A percentile compares a stretch with the other conserved stretches of the same genome.
phyloP scores from a whole-genome alignment of 208 protist genomes.

The Crithidia bombi region DNA sequence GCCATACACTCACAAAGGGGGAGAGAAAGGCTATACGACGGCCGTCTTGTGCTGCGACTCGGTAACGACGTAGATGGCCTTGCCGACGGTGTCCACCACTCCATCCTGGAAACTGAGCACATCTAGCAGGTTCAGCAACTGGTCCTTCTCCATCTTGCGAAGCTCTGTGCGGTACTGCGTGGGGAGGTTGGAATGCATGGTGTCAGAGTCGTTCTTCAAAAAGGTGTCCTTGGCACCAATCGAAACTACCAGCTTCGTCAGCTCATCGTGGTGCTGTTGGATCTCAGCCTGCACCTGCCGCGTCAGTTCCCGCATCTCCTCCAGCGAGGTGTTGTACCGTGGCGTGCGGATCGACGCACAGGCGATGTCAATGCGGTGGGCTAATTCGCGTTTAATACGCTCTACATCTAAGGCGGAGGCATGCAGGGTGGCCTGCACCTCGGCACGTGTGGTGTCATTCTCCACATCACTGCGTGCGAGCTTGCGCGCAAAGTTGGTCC shows the following conservation, averaged over 20 bases:
- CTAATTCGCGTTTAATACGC: slow-evolving; percentile 77
- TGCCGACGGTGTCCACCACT: slow-evolving; percentile 78
- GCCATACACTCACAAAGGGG: too few relatives aligned
- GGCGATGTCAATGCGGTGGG: slow-evolving; percentile 70
- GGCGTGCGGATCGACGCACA: slow-evolving; percentile 67
- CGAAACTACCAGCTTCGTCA: slow-evolving; percentile 75
- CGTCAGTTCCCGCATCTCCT: slow-evolving; percentile 66
- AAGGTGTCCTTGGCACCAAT: slow-evolving; percentile 85
- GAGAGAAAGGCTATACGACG: slow-evolving; percentile 61
- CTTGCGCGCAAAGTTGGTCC: slow-evolving; percentile 54
- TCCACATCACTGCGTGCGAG: slow-evolving; percentile 65
- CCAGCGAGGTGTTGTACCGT: slow-evolving; percentile 78
- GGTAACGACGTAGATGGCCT: slow-evolving; percentile 75
- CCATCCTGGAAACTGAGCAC: slow-evolving; percentile 82
- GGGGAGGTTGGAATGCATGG: slow-evolving; percentile 86
- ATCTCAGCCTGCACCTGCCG: slow-evolving; percentile 65
- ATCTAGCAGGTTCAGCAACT: slow-evolving; percentile 80
- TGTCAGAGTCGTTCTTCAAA: slow-evolving; percentile 57
- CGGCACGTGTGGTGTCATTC: slow-evolving; percentile 59
- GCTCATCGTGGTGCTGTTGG: slow-evolving; percentile 73
- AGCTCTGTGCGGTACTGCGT: slow-evolving; percentile 66
- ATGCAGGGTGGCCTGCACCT: slow-evolving; percentile 63
- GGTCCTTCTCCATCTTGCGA: slow-evolving; percentile 72
- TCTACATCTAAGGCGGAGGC: slow-evolving; percentile 62
- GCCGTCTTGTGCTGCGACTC: slow-evolving; percentile 55